A percentile compares a stretch with the other conserved stretches of the same genome.
Conservation (phyloP, 2,329 filamentous ascomycete genomes). For the Fusarium sp. region DNA sequence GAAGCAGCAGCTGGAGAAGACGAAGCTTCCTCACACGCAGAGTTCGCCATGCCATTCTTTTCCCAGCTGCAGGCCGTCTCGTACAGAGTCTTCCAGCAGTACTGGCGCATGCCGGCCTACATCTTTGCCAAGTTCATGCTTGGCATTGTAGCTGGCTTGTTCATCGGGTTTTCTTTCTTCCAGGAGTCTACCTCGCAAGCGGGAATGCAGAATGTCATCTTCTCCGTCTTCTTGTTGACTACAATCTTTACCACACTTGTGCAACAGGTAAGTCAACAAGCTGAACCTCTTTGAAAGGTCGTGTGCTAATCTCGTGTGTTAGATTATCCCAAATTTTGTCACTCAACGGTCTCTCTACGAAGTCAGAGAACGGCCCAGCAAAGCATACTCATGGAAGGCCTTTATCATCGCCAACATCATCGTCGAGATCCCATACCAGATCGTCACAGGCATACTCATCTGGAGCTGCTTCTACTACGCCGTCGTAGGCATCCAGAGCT, state of each 20-base stretch:
- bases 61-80: slow-evolving; percentile 75
- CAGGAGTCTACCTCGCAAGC: slow-evolving; percentile 65
- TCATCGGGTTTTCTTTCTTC: slow-evolving; percentile 82
- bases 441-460: slow-evolving; percentile 71
- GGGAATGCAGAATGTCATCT: slow-evolving; percentile 81
- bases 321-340: slow-evolving; percentile 82
- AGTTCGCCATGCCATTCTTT: slow-evolving; percentile 82
- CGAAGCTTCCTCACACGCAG: slow-evolving; percentile 56
- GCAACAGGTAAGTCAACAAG: slow-evolving; percentile 60
- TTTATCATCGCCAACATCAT: slow-evolving; percentile 79
- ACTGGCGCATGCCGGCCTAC: slow-evolving; percentile 84
- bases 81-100: slow-evolving; percentile 80
- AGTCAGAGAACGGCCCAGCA: slow-evolving; percentile 79
- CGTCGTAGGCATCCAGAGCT: slow-evolving; percentile 60
- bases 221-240: slow-evolving; percentile 79
- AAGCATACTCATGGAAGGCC: slow-evolving; percentile 80
- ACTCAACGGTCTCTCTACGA: slow-evolving; percentile 81
- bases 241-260: slow-evolving; percentile 79
- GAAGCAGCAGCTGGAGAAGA: slow-evolving; percentile 31
- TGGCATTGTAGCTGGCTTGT: slow-evolving; percentile 70
- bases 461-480: slow-evolving; percentile 78
- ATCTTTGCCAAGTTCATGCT: slow-evolving; percentile 79
- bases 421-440: slow-evolving; percentile 79
- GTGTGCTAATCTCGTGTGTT: slow-evolving; percentile 4
- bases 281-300: slow-evolving; percentile 30